Percentiles rank a stretch among this genome's conserved stretches.
These are phyloP conservation scores for Colletotrichum liaoningense DNA, from an alignment of 2,329 filamentous ascomycete species.

Conservation along the genomic window DNA sequence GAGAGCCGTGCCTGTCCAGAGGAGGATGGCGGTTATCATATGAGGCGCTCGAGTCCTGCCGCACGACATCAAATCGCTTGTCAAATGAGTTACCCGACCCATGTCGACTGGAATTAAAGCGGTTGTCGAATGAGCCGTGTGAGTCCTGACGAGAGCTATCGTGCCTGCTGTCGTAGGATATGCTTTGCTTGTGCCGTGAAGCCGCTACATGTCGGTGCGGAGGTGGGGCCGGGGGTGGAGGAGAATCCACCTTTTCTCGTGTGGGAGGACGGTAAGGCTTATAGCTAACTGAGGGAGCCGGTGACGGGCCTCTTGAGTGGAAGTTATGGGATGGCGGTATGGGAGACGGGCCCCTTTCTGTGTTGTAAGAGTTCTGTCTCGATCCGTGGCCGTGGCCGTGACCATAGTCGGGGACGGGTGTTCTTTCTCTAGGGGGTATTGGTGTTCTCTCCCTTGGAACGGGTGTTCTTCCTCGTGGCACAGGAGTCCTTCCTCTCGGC, in stretches of 20 bases:
- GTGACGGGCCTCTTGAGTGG: slow-evolving; percentile 51
- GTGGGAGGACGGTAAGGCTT: slow-evolving; percentile 42
- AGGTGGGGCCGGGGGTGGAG: slow-evolving; percentile 84
- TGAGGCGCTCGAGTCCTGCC: slow-evolving; percentile 46
- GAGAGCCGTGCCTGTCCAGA: slow-evolving; percentile 52
- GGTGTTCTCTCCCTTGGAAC: slow-evolving; percentile 10
- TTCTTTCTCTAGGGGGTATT: neutral
- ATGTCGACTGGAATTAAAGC: slow-evolving; percentile 46
- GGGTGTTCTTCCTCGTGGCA: slow-evolving; percentile 27
- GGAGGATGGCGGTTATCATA: slow-evolving; percentile 42
- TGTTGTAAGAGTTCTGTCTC: slow-evolving; percentile 46
- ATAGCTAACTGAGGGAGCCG: slow-evolving; percentile 48
- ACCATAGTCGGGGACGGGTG: slow-evolving; percentile 19
- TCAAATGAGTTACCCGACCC: slow-evolving; percentile 55
- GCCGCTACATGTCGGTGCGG: slow-evolving; percentile 78
- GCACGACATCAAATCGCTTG: slow-evolving; percentile 42
- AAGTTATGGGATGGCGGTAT: slow-evolving; percentile 47
- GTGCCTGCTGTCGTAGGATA: slow-evolving; percentile 44
- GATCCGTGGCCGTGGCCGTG: slow-evolving; percentile 22
- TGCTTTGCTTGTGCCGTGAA: slow-evolving; percentile 45
- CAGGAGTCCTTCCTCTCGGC: slow-evolving; percentile 29
- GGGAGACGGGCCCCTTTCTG: slow-evolving; percentile 45
- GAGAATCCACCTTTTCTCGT: slow-evolving; percentile 61
- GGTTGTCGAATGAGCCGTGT: slow-evolving; percentile 52
- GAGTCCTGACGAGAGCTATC: slow-evolving; percentile 52